A percentile compares a stretch with the other conserved stretches of the same genome.
Conservation (phyloP, 1,139 yeast genomes). For the Protomyces lactucae-debilis region DNA sequence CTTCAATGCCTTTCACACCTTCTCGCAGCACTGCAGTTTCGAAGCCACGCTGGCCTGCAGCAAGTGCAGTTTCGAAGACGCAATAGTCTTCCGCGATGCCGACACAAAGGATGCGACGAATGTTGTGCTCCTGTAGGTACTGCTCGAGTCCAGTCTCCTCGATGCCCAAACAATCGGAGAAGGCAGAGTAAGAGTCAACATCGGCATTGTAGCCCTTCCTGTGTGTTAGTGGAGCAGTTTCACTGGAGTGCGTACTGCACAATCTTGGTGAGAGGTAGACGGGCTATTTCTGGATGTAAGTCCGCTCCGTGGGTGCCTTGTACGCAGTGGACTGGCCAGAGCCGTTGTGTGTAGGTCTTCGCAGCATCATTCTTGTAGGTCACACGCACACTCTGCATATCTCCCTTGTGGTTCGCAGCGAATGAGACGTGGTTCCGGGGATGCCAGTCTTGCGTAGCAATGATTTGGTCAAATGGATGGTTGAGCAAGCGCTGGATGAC, state of each 20-base stretch:
- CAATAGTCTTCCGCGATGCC: slow-evolving; percentile 24
- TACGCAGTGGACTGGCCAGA: slow-evolving; percentile 20
- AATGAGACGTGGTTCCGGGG: slow-evolving; percentile 15
- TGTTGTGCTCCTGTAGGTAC: background rate
- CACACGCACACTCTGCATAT: background rate
- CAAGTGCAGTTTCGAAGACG: slow-evolving; percentile 15
- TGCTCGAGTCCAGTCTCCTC: slow-evolving; percentile 12
- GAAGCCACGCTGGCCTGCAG: slow-evolving; percentile 1
- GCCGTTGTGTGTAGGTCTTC: background rate
- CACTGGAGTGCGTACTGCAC: background rate
- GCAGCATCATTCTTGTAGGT: background rate
- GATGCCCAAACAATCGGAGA: slow-evolving; percentile 8
- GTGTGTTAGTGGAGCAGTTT: background rate
- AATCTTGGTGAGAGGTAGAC: background rate
- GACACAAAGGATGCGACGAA: slow-evolving; percentile 5
- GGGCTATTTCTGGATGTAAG: background rate
- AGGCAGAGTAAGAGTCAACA: slow-evolving; percentile 22
- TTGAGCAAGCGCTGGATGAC: background rate
- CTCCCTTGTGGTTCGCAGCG: slow-evolving; percentile 7
- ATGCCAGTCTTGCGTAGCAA: slow-evolving; percentile 21
- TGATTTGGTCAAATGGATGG: background rate
- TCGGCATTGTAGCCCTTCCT: slow-evolving; percentile 17
- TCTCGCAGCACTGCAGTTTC: slow-evolving; percentile 10
- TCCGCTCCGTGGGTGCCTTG: slow-evolving; percentile 13
- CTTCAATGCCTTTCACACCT: slow-evolving; percentile 7